These are phyloP conservation scores for Nemania diffusa DNA, from an alignment of 2,329 filamentous ascomycete genomes.

Conservation along the genomic window DNA sequence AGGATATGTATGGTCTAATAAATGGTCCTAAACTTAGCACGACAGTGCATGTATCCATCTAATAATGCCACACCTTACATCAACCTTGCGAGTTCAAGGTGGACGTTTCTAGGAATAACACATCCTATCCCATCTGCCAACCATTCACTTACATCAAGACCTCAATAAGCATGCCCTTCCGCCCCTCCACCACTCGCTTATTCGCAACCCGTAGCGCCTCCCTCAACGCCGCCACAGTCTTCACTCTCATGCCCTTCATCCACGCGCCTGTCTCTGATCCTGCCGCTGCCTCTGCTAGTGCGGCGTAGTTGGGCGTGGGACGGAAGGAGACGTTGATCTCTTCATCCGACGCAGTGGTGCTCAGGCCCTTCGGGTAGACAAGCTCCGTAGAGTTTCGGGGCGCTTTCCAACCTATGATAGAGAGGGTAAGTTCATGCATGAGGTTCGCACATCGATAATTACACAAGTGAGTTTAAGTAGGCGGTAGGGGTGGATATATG, in stretches of 20 bases:
- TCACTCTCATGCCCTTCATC: slow-evolving; percentile 40
- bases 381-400: slow-evolving; percentile 42
- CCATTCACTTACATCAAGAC: slow-evolving; percentile 35
- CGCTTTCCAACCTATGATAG: slow-evolving; percentile 44
- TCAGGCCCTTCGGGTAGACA: slow-evolving; percentile 43
- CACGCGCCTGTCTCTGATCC: slow-evolving; percentile 36
- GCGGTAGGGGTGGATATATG: neutral
- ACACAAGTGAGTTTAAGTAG: neutral
- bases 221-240: slow-evolving; percentile 36
- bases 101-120: neutral
- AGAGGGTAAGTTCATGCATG: neutral
- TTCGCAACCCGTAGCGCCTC: slow-evolving; percentile 33
- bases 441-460: neutral
- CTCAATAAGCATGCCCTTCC: slow-evolving; percentile 43
- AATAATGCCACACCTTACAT: no score
- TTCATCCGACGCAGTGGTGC: slow-evolving; percentile 38
- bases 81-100: no score
- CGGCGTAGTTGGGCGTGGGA: slow-evolving; percentile 43
- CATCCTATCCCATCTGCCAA: neutral
- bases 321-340: slow-evolving; percentile 45
- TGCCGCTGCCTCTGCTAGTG: slow-evolving; percentile 43
- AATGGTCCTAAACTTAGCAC: no score
- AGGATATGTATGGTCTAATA: no score
- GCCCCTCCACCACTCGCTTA: slow-evolving; percentile 30
- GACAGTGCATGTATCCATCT: no score